phyloP scores from a whole-genome alignment of 2,329 filamentous ascomycete species.

The Venturia effusa region DNA sequence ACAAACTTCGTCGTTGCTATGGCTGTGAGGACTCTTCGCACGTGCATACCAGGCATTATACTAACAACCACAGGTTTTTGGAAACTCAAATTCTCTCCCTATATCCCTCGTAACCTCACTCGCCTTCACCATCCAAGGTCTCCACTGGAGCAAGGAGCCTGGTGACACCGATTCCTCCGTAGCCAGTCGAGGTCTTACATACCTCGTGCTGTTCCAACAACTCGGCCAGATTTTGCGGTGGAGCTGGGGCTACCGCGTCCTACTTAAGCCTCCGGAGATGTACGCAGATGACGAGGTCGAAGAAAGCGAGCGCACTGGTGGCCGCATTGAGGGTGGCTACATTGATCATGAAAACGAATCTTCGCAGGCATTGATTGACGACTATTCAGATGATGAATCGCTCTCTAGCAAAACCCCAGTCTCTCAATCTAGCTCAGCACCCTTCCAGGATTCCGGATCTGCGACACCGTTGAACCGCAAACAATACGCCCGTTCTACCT shows the following conservation, averaged over 20 bases:
- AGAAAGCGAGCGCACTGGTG: conserved; percentile 29
- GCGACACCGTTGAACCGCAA: conserved; percentile 30
- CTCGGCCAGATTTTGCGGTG: conserved; percentile 89
- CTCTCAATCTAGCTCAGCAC: conserved; percentile 21
- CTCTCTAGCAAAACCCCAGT: conserved; percentile 9
- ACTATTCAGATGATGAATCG: conserved; percentile 17
- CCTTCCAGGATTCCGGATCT: conserved; percentile 36
- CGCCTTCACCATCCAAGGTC: conserved; percentile 78
- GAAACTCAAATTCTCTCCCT: conserved; percentile 94
- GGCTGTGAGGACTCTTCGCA: conserved; percentile 46
- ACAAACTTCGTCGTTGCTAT: conserved; percentile 95
- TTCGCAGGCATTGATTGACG: conserved; percentile 31
- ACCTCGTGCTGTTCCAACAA: conserved; percentile 95
- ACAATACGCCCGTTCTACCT: conserved; percentile 18
- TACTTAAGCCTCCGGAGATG: conserved; percentile 73
- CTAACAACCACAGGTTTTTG: conserved; percentile 55
- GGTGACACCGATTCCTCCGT: conserved; percentile 95
- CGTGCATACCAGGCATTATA: conserved; percentile 1
- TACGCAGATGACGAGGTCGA: conserved; percentile 52
- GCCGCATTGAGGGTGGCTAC: conserved; percentile 39
- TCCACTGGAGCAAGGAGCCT: conserved; percentile 87
- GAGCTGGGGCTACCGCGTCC: conserved; percentile 95
- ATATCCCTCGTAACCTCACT: conserved; percentile 93
- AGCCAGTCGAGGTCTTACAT: conserved; percentile 83
- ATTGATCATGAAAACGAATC: conserved; percentile 37